phyloP scores from a whole-genome alignment of 805 yeast species.

The Debaryomyces tyrocola region DNA sequence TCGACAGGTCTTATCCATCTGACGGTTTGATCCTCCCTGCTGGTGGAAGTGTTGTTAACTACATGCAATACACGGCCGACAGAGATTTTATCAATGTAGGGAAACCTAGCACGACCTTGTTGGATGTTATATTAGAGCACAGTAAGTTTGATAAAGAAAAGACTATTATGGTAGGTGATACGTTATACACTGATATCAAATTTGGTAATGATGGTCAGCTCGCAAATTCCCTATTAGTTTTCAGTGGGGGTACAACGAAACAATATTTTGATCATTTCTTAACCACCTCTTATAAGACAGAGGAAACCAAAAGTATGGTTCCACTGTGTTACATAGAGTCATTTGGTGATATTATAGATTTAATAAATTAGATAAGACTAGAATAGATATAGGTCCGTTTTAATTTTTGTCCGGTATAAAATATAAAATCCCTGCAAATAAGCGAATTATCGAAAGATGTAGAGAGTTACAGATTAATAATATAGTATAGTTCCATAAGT shows the following conservation, averaged over 20 bases:
- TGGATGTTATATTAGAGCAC: conserved; percentile 27
- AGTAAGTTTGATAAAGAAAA: conserved; percentile 24
- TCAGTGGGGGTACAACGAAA: conserved; percentile 35
- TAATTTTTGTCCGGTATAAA: no score
- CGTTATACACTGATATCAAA: conserved; percentile 42
- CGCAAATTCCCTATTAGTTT: conserved; percentile 34
- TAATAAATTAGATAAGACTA: not conserved
- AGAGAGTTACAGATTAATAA: no score
- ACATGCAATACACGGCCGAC: conserved; percentile 34
- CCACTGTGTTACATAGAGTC: conserved; percentile 34
- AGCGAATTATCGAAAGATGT: no score
- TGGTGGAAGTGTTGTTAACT: conserved; percentile 41
- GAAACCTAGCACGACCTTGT: conserved; percentile 33
- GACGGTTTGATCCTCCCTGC: conserved; percentile 39
- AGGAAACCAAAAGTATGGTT: conserved; percentile 14
- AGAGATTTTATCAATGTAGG: conserved; percentile 37
- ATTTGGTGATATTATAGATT: conserved; percentile 26
- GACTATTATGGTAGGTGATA: conserved; percentile 43
- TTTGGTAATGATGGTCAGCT: conserved; percentile 42
- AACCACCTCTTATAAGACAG: conserved; percentile 4
- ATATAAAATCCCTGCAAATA: no score
- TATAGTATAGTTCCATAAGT: no score
- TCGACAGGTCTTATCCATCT: conserved; percentile 41
- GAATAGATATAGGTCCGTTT: conserved; percentile 1
- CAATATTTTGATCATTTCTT: conserved; percentile 20